Percentiles rank a stretch among this genome's conserved stretches.
These are phyloP conservation scores for Bryum argenteum DNA, from an alignment of 225 moss, liverwort and hornwort species.

Conservation along the genomic window DNA sequence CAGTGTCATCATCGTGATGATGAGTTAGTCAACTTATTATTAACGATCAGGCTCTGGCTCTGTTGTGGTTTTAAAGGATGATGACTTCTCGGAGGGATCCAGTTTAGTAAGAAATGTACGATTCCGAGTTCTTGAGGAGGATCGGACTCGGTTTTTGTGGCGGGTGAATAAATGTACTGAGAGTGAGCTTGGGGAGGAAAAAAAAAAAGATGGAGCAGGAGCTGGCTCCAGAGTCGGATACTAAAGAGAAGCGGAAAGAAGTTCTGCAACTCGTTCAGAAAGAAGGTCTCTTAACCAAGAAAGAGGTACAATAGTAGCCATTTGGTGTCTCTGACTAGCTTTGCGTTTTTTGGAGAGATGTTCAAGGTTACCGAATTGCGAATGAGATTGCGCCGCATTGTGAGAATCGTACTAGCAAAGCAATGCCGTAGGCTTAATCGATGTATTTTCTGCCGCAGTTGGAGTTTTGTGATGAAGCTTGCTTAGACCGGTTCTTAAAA, in stretches of 20 bases:
- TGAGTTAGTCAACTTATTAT: slow-evolving; percentile 23
- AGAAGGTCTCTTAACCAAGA: slow-evolving; percentile 40
- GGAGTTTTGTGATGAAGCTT: slow-evolving; percentile 77
- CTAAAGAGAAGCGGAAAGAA: slow-evolving; percentile 31
- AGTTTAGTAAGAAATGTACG: slow-evolving; percentile 39
- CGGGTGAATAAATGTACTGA: slow-evolving; percentile 25
- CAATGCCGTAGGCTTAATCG: neutral
- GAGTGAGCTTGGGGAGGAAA: slow-evolving; percentile 23
- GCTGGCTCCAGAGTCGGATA: slow-evolving; percentile 29
- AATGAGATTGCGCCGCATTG: neutral
- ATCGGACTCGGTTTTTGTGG: slow-evolving; percentile 24
- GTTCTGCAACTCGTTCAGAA: slow-evolving; percentile 40
- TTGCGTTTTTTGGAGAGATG: neutral
- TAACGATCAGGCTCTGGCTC: slow-evolving; percentile 5
- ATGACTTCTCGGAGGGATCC: slow-evolving; percentile 2
- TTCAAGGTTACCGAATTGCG: neutral
- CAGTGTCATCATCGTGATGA: slow-evolving; percentile 39
- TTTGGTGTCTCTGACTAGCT: slow-evolving; percentile 13
- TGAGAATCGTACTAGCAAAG: neutral
- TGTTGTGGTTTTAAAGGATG: slow-evolving; percentile 1
- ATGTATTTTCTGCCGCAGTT: slow-evolving; percentile 45
- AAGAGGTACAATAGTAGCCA: slow-evolving; percentile 27
- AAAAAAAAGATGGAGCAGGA: slow-evolving; percentile 35
- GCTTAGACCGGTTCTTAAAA: slow-evolving; percentile 73
- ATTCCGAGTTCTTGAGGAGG: slow-evolving; percentile 37